Base-by-base conservation (phyloP, 225 moss, liverwort and hornwort species). In the Pleurozium schreberi region DNA sequence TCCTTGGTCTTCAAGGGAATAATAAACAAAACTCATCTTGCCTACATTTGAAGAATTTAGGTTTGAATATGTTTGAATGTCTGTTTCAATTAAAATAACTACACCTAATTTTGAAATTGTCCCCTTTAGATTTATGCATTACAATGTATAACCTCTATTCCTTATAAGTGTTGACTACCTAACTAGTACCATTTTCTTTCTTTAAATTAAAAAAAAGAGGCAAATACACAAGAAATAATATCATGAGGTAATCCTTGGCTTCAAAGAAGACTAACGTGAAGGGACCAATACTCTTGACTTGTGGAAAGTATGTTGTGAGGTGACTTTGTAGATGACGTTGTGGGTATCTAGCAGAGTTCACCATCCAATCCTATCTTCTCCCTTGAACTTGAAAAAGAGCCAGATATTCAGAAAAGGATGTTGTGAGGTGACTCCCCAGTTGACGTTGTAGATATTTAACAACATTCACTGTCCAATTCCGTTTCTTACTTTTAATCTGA, bases 121-220 rank as follows among this genome's bases (percentile, higher is more conserved):
- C 4, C 1, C 2, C 4, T 18, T 4, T 10, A 40, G 7, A 0
- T 4, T 40, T 18, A 28, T 57, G 30, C 19, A 58, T 59, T 38
- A 53, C 53, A 80, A 59, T 18, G 1, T 18, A 18, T 1, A 30
- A 59, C 20, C 3, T 59, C 4, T 20, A 19, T 42, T 34, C 10
- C 0, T 10, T 26, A 38, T 4, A 0, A 14, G 0, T 25, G 0
- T 55, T 78, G 0, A 16, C 1, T 11, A 16, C 2, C 6, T n/a
- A 30, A 2, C 6, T n/a, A 30, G 4, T 60, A 20, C 4, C 9
- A 14, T 10, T 20, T 19, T 43, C 0, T 30, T 26, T 11, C 1
- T 43, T 31, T 4, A 14, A 20, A 6, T 80, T 20, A 2, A 21
- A 60, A 52, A 22, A 31, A 0, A n/a, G 5, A 26, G 7, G 1